Evolutionary conservation across 331 rosid species (phyloP).

Genomic region (Quercus tomentella): DNA sequence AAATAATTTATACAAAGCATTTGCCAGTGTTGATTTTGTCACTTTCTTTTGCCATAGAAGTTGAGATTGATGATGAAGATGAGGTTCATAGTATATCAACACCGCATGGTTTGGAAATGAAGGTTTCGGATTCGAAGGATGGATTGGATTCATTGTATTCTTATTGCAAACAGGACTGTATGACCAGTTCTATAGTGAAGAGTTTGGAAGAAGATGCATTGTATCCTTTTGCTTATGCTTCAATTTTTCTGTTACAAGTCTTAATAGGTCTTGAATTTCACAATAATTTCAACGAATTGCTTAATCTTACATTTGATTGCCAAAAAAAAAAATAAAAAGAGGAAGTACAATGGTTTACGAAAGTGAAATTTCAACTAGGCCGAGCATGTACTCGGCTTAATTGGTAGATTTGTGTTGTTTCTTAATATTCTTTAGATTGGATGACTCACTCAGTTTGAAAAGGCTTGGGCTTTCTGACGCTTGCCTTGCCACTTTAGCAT

Average conservation of each 20-base stretch:
- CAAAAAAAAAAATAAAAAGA: no score
- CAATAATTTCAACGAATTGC: background rate
- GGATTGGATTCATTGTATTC: constrained; percentile 31
- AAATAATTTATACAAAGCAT: background rate
- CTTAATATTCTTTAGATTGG: constrained; percentile 53
- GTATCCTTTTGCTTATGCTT: constrained; percentile 44
- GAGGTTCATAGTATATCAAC: constrained; percentile 14
- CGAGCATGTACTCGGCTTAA: background rate
- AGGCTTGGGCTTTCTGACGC: constrained; percentile 81
- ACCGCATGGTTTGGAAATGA: background rate
- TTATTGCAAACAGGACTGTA: constrained; percentile 26
- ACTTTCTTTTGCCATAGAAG: constrained; percentile 24
- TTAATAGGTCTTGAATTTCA: background rate
- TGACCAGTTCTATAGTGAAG: constrained; percentile 29
- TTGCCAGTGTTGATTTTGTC: background rate
- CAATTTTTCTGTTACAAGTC: background rate
- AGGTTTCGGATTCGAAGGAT: constrained; percentile 13
- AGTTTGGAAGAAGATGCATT: constrained; percentile 58
- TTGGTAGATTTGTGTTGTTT: background rate
- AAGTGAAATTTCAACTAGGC: background rate
- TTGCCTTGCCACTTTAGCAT: constrained; percentile 75
- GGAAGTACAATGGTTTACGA: background rate
- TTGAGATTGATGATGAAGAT: constrained; percentile 45
- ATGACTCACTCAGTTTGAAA: constrained; percentile 68
- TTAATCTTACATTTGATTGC: background rate